Conservation (phyloP, 306 rosid species). For the Arachis hypogaea region DNA sequence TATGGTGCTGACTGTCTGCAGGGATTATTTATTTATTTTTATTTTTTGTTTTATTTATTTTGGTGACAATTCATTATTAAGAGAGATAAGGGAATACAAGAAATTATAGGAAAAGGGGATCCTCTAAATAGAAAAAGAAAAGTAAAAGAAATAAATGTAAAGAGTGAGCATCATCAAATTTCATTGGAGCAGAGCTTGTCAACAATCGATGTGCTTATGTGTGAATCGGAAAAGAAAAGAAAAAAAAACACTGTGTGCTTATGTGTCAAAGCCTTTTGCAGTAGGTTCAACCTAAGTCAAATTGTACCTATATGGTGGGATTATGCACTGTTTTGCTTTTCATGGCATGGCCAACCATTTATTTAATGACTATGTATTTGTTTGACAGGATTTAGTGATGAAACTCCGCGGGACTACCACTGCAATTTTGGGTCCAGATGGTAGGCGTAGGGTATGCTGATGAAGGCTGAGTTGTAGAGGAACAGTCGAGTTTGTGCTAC, state of each 20-base stretch:
- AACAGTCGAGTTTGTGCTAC: slow-evolving; percentile 98
- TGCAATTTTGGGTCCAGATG: slow-evolving; percentile 99
- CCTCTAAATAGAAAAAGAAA: background rate
- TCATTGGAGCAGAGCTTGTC: background rate
- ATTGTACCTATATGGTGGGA: slow-evolving; percentile 5
- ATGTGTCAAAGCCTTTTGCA: background rate
- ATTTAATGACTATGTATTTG: slow-evolving; percentile 31
- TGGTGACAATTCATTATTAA: background rate
- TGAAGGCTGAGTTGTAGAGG: slow-evolving; percentile 97
- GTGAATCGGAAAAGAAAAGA: background rate
- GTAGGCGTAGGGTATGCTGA: slow-evolving; percentile 97
- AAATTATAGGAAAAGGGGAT: background rate
- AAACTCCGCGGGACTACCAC: slow-evolving; percentile 97
- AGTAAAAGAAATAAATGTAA: slow-evolving; percentile 5
- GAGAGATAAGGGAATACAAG: slow-evolving; percentile 1
- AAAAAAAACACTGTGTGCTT: background rate
- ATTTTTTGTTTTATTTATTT: background rate
- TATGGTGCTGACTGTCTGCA: background rate
- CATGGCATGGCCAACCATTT: background rate
- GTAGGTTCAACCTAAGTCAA: background rate
- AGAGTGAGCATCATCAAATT: slow-evolving; percentile 13
- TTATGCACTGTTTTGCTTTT: slow-evolving; percentile 25
- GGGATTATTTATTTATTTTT: background rate
- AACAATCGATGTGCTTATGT: background rate
- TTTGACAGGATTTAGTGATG: slow-evolving; percentile 90